Percentiles rank a stretch among this genome's conserved stretches.
These are phyloP conservation scores for Fusarium luffae DNA, from an alignment of 2,329 filamentous ascomycete genomes.

Conservation along the genomic window DNA sequence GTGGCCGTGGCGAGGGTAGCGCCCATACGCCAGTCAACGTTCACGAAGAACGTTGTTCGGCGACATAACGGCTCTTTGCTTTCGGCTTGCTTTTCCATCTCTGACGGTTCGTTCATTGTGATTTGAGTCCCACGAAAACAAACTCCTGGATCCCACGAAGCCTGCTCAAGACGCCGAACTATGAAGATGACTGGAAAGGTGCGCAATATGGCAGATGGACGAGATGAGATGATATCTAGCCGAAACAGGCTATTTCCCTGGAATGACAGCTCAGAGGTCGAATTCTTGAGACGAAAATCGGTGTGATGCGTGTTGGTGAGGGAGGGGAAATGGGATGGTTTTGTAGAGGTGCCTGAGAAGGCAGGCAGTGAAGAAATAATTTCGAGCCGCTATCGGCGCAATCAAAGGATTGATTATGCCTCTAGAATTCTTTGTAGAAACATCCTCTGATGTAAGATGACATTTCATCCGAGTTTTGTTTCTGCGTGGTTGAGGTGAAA, in stretches of 20 bases:
- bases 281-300: neutral
- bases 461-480: neutral
- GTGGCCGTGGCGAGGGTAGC: slow-evolving; percentile 20
- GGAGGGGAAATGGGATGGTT: neutral
- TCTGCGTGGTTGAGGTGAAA: neutral
- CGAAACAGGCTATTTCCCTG: too few relatives aligned
- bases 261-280: too few relatives aligned
- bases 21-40: slow-evolving; percentile 38
- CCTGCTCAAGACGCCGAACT: neutral
- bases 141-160: neutral
- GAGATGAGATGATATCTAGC: too few relatives aligned
- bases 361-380: slow-evolving; percentile 5
- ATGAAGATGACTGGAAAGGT: too few relatives aligned
- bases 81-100: neutral
- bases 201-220: neutral
- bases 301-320: neutral
- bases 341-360: slow-evolving; percentile 11
- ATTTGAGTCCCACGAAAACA: neutral
- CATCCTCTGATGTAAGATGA: neutral
- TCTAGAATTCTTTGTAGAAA: neutral
- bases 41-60: slow-evolving; percentile 44
- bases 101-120: neutral
- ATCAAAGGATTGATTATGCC: neutral
- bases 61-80: slow-evolving; percentile 22
- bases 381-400: neutral